Base-by-base conservation (phyloP, 2,329 filamentous ascomycete species). In the Fusarium sambucinum region DNA sequence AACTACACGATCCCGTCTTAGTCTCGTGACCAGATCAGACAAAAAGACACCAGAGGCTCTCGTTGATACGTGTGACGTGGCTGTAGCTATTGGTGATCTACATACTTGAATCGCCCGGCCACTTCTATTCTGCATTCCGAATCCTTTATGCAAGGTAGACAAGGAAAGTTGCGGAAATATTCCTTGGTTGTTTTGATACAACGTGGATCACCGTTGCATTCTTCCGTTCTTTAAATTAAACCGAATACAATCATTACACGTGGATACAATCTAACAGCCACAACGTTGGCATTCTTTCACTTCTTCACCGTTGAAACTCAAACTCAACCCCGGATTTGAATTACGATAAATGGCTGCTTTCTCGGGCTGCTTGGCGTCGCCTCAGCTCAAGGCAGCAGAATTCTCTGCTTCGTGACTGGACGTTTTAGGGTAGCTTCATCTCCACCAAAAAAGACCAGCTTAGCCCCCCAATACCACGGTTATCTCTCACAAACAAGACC, bases 361-460 rank as follows among this genome's bases (percentile, higher is more conserved):
- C 14, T 16, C 17, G 30, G 55, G 58, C 58, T 52, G 29, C 53
- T 57, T 63, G 54, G 45, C 45, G 25, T 48, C 42, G 30, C 29
- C 51, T 64, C 51, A 66, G 63, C 62, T 45, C 59, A 70, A 70
- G 67, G 67, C 67, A 70, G 48, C 67, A 70, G 67, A 61, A 70
- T 70, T 70, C 33, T 55, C 59, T 55, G 44, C 25, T 41, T 48
- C 19, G n/a, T 65, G 52, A 70, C 40, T 70, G 67, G 67, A 37
- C 52, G 21, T 58, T 53, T n/a, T 48, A 55, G 48, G 37, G 40
- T 60, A 47, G 42, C 56, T 40, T 58, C 59, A 68, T 60, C 63
- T 68, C 63, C 67, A 68, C 63, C 66, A 56, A 13, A 41, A 65
- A 50, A 21, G n/a, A 13, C 35, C 35, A 38, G 35, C n/a, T 23